Evolutionary conservation across 192 early-diverging fungal genomes (phyloP).

Genomic region (Phycomyces nitens): DNA sequence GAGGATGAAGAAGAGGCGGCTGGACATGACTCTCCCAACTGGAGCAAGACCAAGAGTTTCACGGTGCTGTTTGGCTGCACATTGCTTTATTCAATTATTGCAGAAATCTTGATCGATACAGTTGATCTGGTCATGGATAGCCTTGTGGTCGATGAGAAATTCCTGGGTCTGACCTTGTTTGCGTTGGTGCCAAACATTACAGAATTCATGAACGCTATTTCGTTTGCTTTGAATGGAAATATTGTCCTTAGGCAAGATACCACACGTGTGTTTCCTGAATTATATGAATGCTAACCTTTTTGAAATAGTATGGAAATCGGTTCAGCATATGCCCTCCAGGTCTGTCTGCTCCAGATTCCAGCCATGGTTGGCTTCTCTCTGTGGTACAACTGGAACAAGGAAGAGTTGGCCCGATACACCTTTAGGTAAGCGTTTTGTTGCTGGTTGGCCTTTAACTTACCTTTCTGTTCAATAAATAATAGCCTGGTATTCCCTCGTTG

Average conservation of each 20-base stretch:
- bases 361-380: slow-evolving; percentile 83
- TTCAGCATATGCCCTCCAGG: slow-evolving; percentile 93
- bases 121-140: slow-evolving; percentile 78
- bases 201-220: slow-evolving; percentile 92
- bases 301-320: slow-evolving; percentile 83
- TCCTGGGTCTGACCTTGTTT: slow-evolving; percentile 91
- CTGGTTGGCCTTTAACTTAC: neutral
- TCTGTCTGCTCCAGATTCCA: slow-evolving; percentile 93
- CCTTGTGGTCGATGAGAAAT: slow-evolving; percentile 74
- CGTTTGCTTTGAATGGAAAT: slow-evolving; percentile 90
- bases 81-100: slow-evolving; percentile 80
- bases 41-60: slow-evolving; percentile 77
- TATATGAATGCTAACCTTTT: too few species aligned
- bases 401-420: slow-evolving; percentile 26
- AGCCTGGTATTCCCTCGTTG: slow-evolving; percentile 40
- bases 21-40: slow-evolving; percentile 92
- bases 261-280: slow-evolving; percentile 8
- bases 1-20: slow-evolving; percentile 55
- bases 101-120: slow-evolving; percentile 87
- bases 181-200: slow-evolving; percentile 94
- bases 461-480: too few species aligned
- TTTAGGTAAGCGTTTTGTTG: slow-evolving; percentile 27
- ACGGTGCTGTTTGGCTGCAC: slow-evolving; percentile 81
- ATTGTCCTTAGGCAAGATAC: slow-evolving; percentile 53
- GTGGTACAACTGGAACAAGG: slow-evolving; percentile 46